Base-by-base conservation (phyloP, 805 yeast genomes). In the Saturnispora gosingensis region DNA sequence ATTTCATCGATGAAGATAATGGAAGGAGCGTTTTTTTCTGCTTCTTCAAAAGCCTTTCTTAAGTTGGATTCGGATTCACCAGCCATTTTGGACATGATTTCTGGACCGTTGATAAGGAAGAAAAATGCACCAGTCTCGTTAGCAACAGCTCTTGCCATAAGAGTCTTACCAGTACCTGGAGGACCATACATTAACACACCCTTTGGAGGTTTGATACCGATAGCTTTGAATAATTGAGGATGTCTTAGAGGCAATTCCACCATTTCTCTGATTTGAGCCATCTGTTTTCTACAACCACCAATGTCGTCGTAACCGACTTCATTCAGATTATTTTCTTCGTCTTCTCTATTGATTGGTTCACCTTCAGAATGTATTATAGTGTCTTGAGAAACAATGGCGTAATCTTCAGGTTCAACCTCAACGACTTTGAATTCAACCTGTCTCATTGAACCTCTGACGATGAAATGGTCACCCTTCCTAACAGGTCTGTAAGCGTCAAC, bases 131-230 rank as follows among this genome's bases (percentile, higher is more conserved):
- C 99, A 24, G 99, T 93, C 72, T 93, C 99, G 64, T 93, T 93
- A 46, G 99, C 99, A 49, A 93, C 99, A n/a, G 99, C 99, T 69
- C 99, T 83, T 2, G 99, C 99, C 96, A 93, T 89, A 60, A 93
- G 77, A 32, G 99, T 93, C 73, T 93, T 93, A 86, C 99, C 99
- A 15, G 99, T 93, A 81, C 99, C 99, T 34, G 99, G 99, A 47
- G 99, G 99, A 65, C 99, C 99, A 69, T 86, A 93, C 96, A 88
- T 87, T 65, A 93, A 79, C 55, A 93, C 89, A 75, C 99, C 99
- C 70, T 88, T 87, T 58, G 99, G 99, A 43, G 99, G 99, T 70
- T 93, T 93, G 68, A 93, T 93, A 80, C 99, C 99, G 65, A 93
- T 91, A 38, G 95, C 83, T 75, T 93, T 93, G 78, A 93, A 93